Percentiles rank a stretch among this genome's conserved stretches.
Evolutionary conservation across 148 eudicot genomes (phyloP).

Genomic region (Vaccinium vitisidaea): DNA sequence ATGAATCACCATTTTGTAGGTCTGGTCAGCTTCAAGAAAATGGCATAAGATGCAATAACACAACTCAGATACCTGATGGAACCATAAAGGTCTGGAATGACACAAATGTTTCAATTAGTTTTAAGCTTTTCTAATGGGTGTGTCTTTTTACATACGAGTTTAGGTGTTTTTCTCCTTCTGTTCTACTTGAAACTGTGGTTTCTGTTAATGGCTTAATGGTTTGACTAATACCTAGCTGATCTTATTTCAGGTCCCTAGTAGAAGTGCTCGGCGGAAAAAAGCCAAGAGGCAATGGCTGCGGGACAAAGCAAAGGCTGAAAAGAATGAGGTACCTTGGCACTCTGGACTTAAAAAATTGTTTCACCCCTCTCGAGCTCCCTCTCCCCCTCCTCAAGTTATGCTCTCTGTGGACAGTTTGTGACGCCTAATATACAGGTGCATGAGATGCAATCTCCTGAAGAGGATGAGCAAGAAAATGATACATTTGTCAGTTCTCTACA

Average conservation of each 20-base stretch:
- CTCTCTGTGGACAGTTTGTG: background rate
- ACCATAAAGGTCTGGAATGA: conserved; percentile 47
- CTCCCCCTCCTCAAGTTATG: background rate
- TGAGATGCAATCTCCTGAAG: conserved; percentile 31
- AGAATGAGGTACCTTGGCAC: conserved; percentile 33
- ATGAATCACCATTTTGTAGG: conserved; percentile 24
- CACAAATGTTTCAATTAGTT: background rate
- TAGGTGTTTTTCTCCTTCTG: background rate
- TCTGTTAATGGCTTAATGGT: background rate
- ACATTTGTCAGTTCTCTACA: conserved; percentile 17
- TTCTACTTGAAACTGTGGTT: background rate
- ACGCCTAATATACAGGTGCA: conserved; percentile 29
- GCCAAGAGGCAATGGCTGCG: conserved; percentile 45
- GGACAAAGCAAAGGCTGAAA: conserved; percentile 36
- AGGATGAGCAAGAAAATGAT: conserved; percentile 25
- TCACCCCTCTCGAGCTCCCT: background rate
- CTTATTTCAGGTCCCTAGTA: conserved; percentile 48
- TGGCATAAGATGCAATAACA: conserved; percentile 24
- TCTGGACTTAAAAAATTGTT: background rate
- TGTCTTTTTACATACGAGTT: background rate
- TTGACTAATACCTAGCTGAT: background rate
- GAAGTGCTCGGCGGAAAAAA: conserved; percentile 58
- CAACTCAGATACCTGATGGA: conserved; percentile 28
- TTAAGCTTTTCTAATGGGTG: background rate
- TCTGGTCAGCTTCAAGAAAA: conserved; percentile 39